These are phyloP conservation scores for barley (Hordeum vulgare) DNA, from an alignment of 176 grass and related monocot species.

Conservation along the genomic window MorexV3_pseudomolecules_assembly NC_058524.1:24683156-24683655, in stretches of 20 bases:
- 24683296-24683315: conserved; percentile 51
- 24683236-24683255: background rate
- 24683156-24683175: conserved; percentile 64
- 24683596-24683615: conserved; percentile 50
- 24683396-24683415: no score
- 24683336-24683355: no score
- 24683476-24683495: background rate
- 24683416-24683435: no score
- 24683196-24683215: background rate
- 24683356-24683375: no score
- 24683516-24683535: conserved; percentile 73
- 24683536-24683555: conserved; percentile 41
- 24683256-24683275: background rate
- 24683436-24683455: no score
- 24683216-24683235: background rate
- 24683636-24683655: background rate
- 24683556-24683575: conserved; percentile 61
- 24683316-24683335: conserved; percentile 51
- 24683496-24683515: conserved; percentile 88
- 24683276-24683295: conserved; percentile 65
- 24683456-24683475: no score
- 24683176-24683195: rapidly evolving
- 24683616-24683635: background rate
- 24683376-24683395: no score
- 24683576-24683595: conserved; percentile 66